phyloP scores from a whole-genome alignment of 31 red algal species.

The Asparagopsis taxiformis region DNA sequence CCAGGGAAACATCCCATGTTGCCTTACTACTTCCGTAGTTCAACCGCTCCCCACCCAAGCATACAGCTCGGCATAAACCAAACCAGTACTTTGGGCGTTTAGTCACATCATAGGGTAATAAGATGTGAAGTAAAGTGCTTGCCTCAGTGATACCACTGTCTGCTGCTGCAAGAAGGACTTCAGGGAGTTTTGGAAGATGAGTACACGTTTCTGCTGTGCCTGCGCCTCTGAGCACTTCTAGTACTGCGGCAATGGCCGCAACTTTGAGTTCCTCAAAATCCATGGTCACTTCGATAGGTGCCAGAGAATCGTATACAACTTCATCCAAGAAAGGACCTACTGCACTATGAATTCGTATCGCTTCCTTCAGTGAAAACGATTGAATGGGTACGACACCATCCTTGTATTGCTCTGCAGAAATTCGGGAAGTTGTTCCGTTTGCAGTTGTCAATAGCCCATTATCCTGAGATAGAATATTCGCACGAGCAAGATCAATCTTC shows the following conservation, averaged over 20 bases:
- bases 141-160: constrained; percentile 34
- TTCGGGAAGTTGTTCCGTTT: background rate
- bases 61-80: constrained; percentile 65
- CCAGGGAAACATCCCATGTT: constrained; percentile 53
- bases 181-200: constrained; percentile 51
- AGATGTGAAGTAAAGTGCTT: constrained; percentile 12
- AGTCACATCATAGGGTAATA: constrained; percentile 29
- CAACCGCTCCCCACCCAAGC: constrained; percentile 48
- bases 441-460: background rate
- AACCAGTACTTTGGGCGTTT: constrained; percentile 68
- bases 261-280: constrained; percentile 31
- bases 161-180: constrained; percentile 51
- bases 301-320: constrained; percentile 63
- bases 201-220: constrained; percentile 40
- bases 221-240: constrained; percentile 50
- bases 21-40: constrained; percentile 43
- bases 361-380: constrained; percentile 61
- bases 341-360: constrained; percentile 29
- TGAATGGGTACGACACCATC: constrained; percentile 29
- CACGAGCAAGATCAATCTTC: constrained; percentile 55
- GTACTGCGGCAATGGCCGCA: constrained; percentile 44
- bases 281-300: constrained; percentile 16
- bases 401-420: background rate
- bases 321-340: constrained; percentile 70
- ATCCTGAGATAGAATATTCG: constrained; percentile 2